Conservation (phyloP, 768 basidiomycete genomes). For the Sporobolomyces roseus region DNA sequence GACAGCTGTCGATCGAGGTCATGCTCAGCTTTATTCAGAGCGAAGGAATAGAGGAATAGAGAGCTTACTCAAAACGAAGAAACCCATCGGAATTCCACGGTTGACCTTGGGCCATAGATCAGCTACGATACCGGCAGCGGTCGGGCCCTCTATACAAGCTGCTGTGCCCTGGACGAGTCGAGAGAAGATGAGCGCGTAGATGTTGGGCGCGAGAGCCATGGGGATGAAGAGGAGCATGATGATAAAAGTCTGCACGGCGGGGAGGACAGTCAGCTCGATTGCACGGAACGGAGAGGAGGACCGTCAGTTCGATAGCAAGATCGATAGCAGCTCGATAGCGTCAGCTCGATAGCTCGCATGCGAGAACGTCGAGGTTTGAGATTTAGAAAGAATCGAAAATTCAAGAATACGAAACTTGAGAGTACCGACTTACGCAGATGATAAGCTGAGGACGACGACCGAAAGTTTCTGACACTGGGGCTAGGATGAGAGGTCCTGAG, state of each 20-base stretch:
- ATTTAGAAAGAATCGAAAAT: too few relatives aligned
- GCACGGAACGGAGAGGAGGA: too few relatives aligned
- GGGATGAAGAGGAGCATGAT: slow-evolving; percentile 40
- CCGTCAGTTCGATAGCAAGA: too few relatives aligned
- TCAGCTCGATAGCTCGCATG: too few relatives aligned
- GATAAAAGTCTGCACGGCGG: neutral
- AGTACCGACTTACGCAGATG: slow-evolving; percentile 36
- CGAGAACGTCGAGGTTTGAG: too few relatives aligned
- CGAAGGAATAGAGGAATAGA: neutral
- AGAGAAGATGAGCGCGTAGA: slow-evolving; percentile 28
- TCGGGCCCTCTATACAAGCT: slow-evolving; percentile 42
- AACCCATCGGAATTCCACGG: slow-evolving; percentile 25
- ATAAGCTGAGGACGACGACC: slow-evolving; percentile 43
- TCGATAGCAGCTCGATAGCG: too few relatives aligned
- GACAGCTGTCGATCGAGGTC: slow-evolving; percentile 3
- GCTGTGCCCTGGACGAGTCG: slow-evolving; percentile 32
- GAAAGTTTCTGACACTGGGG: slow-evolving; percentile 41
- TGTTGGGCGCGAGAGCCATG: slow-evolving; percentile 34
- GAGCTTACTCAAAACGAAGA: slow-evolving; percentile 35
- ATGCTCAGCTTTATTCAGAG: neutral
- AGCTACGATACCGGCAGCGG: slow-evolving; percentile 36
- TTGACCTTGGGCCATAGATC: slow-evolving; percentile 28
- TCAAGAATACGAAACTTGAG: neutral
- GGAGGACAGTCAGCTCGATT: too few relatives aligned
- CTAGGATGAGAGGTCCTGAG: slow-evolving; percentile 35